Base-by-base conservation (phyloP, 2,329 filamentous ascomycete genomes). In the Talaromyces atroroseus region DNA sequence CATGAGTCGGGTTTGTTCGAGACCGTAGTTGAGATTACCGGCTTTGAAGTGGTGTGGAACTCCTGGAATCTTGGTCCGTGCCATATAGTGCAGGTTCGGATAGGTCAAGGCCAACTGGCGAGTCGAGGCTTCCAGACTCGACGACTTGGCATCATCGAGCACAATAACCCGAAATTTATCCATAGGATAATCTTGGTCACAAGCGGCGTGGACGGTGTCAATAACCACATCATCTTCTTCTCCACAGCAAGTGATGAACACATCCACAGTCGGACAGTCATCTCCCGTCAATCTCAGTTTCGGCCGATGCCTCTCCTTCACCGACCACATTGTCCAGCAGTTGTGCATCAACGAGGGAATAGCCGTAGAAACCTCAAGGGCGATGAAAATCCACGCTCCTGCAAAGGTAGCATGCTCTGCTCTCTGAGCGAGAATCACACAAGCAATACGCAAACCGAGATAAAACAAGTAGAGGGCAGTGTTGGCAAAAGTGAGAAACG, bases 11-110 rank as follows among this genome's bases (percentile, higher is more conserved):
- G 78, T 74, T 54, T 77, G 74, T 16, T 82, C 78, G 20, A 83
- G 68, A 34, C 81, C 84, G 56, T 82, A 80, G 68, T 85, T 86
- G 52, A 86, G 71, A 64, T 86, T 86, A 51, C 83, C 83, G 1
- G 83, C 82, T 72, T 86, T 86, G 74, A 82, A 85, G 64, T 83
- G 79, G 62, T 82, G 67, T 32, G 65, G 68, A 42, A 65, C 66
- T 50, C 62, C 67, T 38, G 69, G 70, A 47, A 71, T 70, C 59
- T 77, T 76, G 52, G 71, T 66, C 26, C 75, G 72, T 5, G 73
- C 66, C 54, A 71, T 72, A 60, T 79, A 78, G 59, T 70, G 71
- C 10, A 76, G 52, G 51, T 76, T 75, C 7, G 72, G 66, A 26
- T 74, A 70, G 5, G 61, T 64, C 24, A 66, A 61, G 12, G 68